These are phyloP conservation scores for Albatrellus ellisii DNA, from an alignment of 768 basidiomycete species.

Conservation along the genomic window DNA sequence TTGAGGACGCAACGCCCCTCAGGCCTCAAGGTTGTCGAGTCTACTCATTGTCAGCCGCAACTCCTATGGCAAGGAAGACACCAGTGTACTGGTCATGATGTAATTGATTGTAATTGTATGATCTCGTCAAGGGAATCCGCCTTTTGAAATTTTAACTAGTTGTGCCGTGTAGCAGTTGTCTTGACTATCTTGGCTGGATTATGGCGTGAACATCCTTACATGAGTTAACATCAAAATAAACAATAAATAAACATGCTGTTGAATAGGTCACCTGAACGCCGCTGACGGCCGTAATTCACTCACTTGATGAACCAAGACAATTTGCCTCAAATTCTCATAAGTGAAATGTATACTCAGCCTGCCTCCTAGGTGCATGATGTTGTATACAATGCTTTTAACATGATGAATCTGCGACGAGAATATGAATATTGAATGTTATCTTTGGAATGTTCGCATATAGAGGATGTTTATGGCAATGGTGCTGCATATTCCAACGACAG, in stretches of 20 bases:
- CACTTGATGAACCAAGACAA: conserved; percentile 82
- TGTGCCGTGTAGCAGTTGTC: conserved; percentile 59
- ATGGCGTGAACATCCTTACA: conserved; percentile 28
- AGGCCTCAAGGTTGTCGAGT: conserved; percentile 47
- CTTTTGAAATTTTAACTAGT: conserved; percentile 41
- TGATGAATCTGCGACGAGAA: conserved; percentile 63
- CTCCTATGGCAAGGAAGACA: background rate
- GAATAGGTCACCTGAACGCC: background rate
- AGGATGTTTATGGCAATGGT: conserved; percentile 72
- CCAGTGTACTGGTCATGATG: conserved; percentile 57
- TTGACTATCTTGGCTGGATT: too few relatives aligned
- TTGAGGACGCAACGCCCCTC: conserved; percentile 52
- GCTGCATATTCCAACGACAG: conserved; percentile 64
- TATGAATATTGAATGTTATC: conserved; percentile 55
- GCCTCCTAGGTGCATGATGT: conserved; percentile 21
- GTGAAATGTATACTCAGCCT: conserved; percentile 65
- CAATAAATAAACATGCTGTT: conserved; percentile 48
- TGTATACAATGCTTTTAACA: conserved; percentile 37
- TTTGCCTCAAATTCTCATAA: conserved; percentile 57
- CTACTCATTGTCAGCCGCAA: conserved; percentile 21
- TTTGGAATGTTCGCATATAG: conserved; percentile 36
- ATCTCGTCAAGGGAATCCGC: conserved; percentile 66
- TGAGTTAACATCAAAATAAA: conserved; percentile 65
- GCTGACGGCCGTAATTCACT: conserved; percentile 17
- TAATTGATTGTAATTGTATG: conserved; percentile 43